Evolutionary conservation across 768 basidiomycete species (phyloP).

Genomic region (Hericium erinaceus): DNA sequence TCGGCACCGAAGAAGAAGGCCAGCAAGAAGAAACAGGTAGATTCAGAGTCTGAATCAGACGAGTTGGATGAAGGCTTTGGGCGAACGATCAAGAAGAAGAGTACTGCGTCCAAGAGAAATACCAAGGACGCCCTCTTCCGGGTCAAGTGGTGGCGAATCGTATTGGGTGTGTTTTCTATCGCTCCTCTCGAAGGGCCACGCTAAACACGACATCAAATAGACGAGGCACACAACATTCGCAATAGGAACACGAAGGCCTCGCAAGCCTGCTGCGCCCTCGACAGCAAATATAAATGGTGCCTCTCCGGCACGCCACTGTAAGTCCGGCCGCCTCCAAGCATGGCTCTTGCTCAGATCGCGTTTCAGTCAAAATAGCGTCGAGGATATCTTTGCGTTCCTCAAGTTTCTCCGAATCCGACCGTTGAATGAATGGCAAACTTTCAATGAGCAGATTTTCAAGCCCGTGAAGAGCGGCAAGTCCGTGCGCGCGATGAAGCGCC

Average conservation of each 20-base stretch:
- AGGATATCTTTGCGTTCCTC: slow-evolving; percentile 83
- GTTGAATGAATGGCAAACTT: slow-evolving; percentile 68
- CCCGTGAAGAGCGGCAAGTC: slow-evolving; percentile 68
- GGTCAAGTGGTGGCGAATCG: slow-evolving; percentile 76
- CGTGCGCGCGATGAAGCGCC: slow-evolving; percentile 66
- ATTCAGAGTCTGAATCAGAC: slow-evolving; percentile 13
- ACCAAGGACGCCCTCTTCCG: slow-evolving; percentile 60
- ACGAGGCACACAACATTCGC: slow-evolving; percentile 94
- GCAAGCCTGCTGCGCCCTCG: slow-evolving; percentile 68
- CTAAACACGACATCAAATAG: slow-evolving; percentile 26
- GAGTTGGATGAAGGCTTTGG: slow-evolving; percentile 37
- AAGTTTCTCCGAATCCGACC: slow-evolving; percentile 83
- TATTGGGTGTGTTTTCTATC: slow-evolving; percentile 49
- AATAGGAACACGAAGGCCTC: slow-evolving; percentile 72
- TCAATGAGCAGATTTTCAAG: slow-evolving; percentile 69
- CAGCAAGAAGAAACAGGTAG: slow-evolving; percentile 21
- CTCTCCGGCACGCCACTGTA: slow-evolving; percentile 79
- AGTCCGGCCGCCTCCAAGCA: not conserved
- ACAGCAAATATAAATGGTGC: slow-evolving; percentile 79
- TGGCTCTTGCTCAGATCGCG: not conserved
- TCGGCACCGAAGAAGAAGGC: slow-evolving; percentile 33
- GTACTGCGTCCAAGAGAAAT: slow-evolving; percentile 31
- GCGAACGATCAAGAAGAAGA: slow-evolving; percentile 35
- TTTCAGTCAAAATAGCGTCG: slow-evolving; percentile 46
- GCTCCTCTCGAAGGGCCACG: not conserved